Base-by-base conservation (phyloP, 2,329 filamentous ascomycete species). In the Arthrinium puccinioides region DNA sequence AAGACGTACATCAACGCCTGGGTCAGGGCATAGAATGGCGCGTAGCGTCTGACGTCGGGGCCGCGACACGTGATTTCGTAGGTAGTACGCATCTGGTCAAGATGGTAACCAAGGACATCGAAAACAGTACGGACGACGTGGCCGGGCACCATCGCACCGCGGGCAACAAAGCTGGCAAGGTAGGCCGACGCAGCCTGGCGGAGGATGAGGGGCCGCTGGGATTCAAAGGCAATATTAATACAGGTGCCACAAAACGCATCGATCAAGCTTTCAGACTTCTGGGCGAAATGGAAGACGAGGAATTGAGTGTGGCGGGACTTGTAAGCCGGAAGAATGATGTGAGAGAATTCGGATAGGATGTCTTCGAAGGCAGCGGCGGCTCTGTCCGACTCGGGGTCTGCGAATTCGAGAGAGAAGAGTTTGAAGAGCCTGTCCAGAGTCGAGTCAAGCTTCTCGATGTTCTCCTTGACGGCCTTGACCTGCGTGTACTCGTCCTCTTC, bases 291-390 rank as follows among this genome's bases (percentile, higher is more conserved):
- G 62, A 98, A 98, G 35, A 97, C 74, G 32, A 98, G 76, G 51
- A 97, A 98, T 53, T 98, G 92, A 0, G 88, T 88, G 58, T 97
- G 90, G 23, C 92, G 82, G 18, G 88, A 94, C 48, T 87, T 86
- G 57, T 92, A 88, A 11, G 88, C 94, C 4, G 89, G 88, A 21
- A 98, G 73, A 41, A 98, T 87, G 52, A 88, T 87, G 55, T 78
- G 84, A 43, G 82, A 77, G 54, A 98, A 98, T 56, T 94, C 88
- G 33, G 81, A 76, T 20, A 97, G 71, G 26, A 98, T 72, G 38
- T 86, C 79, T 37, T 86, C 82, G 49, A 94, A 86, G 34, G 79
- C 78, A 39, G 81, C 78, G 45, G 84, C 76, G 28, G 85, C 82
- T 39, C 79, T 70, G 32, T 82, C 74, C 10, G 79, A 77, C 25